Base-by-base conservation (phyloP, 192 early-diverging fungal species). In the Allomyces macrogynus region DNA sequence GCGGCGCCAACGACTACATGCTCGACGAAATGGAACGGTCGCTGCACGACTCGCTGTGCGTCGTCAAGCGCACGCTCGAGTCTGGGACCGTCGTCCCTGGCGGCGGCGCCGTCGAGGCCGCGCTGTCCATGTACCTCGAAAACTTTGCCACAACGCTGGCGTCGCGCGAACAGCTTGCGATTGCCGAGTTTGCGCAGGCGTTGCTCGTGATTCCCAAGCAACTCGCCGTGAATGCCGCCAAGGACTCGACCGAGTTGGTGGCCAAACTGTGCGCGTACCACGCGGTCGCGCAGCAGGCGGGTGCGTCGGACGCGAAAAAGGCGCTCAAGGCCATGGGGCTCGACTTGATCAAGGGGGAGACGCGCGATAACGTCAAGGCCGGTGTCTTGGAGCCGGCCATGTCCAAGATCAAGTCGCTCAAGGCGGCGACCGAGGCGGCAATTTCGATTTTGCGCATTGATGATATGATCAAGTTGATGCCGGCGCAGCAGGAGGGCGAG, bases 11-110 rank as follows among this genome's bases (percentile, higher is more conserved):
- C 74, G 96, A 99, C 72, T 99, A 87, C 69, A 95, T 97, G 93
- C 78, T 99, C 62, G 96, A 99, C 66, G 96, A 99, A 78, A 97
- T 99, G 94, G 96, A 99, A 75, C 82, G 96, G 62, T 89, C 92
- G 24, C 70, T 99, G 66, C 96, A 99, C 70, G 96, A 99, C 77
- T 80, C 85, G 54, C 69, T 99, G 67, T 93, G 90, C 70, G 91
- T 92, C 18, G 92, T 99, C 62, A 97, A 97, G 84, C 81, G 96
- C 24, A 95, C 93, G 8, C 76, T 99, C 62, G 96, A 99, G 74
- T 90, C 88, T 65, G 90, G 91, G 54, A 83, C 84, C 27, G 92
- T 96, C 32, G 96, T 99, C 44, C 96, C 96, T 43, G 96, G 96
- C 70, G 94, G 94, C 66, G 96, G 96, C 61, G 87, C 90, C 22